Conservation (phyloP, 768 basidiomycete species). For the Ephemerocybe angulata region DNA sequence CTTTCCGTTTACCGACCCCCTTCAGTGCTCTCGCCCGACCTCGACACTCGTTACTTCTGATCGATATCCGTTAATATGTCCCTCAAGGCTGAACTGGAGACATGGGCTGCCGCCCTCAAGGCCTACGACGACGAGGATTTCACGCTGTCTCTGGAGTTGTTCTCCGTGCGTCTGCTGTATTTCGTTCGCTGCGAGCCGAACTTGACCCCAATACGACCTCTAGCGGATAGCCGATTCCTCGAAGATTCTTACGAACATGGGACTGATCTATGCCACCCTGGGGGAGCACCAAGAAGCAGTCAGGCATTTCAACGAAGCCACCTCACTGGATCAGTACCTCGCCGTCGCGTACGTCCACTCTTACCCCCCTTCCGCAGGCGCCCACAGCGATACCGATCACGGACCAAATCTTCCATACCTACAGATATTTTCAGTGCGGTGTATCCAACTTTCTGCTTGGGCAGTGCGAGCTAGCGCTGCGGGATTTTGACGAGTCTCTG, state of each 20-base stretch:
- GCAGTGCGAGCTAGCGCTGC: slow-evolving; percentile 68
- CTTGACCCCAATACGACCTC: slow-evolving; percentile 11
- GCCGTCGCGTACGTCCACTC: slow-evolving; percentile 71
- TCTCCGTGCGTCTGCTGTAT: slow-evolving; percentile 49
- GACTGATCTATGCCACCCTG: slow-evolving; percentile 87
- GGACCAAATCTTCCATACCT: background rate
- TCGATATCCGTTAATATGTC: slow-evolving; percentile 41
- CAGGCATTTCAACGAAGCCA: slow-evolving; percentile 75
- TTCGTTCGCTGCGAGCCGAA: background rate
- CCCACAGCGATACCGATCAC: slow-evolving; percentile 5
- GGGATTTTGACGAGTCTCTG: slow-evolving; percentile 82
- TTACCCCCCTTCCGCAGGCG: background rate
- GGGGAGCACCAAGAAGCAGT: slow-evolving; percentile 86
- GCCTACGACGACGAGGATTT: slow-evolving; percentile 88
- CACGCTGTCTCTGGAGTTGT: slow-evolving; percentile 67
- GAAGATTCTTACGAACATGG: slow-evolving; percentile 91
- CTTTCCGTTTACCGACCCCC: slow-evolving; percentile 22
- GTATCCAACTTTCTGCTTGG: slow-evolving; percentile 86
- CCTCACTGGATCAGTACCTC: slow-evolving; percentile 75
- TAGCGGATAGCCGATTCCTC: slow-evolving; percentile 80
- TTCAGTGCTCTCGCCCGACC: slow-evolving; percentile 25
- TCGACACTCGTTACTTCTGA: slow-evolving; percentile 30
- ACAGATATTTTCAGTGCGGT: slow-evolving; percentile 82
- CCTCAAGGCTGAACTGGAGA: slow-evolving; percentile 75
- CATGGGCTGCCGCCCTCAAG: slow-evolving; percentile 82